Evolutionary conservation across 2,329 filamentous ascomycete species (phyloP).

Genomic region (Thielaviopsis musarum): DNA sequence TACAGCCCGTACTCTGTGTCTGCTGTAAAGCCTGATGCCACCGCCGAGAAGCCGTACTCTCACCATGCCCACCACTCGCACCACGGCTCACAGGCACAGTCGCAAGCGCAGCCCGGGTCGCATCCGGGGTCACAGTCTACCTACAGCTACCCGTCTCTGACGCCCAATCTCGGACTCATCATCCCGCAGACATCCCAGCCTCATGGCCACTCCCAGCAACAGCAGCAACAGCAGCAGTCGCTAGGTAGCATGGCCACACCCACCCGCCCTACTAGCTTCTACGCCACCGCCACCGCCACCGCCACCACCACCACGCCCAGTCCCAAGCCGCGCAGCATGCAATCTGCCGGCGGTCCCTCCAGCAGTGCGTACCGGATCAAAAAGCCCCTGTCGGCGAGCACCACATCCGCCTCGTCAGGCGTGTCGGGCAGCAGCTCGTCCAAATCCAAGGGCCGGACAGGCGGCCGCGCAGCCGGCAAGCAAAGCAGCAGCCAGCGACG

Average conservation of each 20-base stretch:
- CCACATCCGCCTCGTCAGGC: no score
- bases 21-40: neutral
- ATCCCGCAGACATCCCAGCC: neutral
- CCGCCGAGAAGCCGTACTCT: neutral
- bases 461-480: neutral
- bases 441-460: neutral
- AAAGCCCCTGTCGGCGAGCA: neutral
- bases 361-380: neutral
- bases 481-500: neutral
- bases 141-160: neutral
- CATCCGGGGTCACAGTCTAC: neutral
- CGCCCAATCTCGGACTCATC: neutral
- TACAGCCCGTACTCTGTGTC: constrained; percentile 1
- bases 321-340: neutral
- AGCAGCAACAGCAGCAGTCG: neutral
- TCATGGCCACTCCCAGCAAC: neutral
- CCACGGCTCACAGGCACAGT: neutral
- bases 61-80: neutral
- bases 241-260: neutral
- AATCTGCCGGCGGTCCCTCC: neutral
- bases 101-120: neutral
- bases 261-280: neutral
- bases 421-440: neutral
- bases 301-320: neutral
- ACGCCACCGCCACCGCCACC: neutral